Base-by-base conservation (phyloP, 768 basidiomycete genomes). In the Leccinum rimulosum region DNA sequence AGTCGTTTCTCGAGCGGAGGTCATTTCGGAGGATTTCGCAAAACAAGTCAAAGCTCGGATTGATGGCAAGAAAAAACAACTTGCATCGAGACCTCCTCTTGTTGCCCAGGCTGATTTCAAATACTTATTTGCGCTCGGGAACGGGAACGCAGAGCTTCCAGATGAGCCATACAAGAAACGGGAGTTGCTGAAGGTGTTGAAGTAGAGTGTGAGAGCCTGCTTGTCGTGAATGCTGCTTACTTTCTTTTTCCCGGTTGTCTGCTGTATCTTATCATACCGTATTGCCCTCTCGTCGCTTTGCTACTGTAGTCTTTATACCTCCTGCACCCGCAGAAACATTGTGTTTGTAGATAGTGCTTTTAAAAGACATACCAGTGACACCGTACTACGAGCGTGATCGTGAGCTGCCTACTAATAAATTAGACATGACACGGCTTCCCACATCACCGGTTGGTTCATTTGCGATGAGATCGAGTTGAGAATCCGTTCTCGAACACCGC, bases 81-180 rank as follows among this genome's bases (percentile, higher is more conserved):
- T 79, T 17, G 79, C 80, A 6, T 80, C 85, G 30, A 79, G 79
- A 57, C 76, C 98, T 45, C 88, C 96, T 0, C 79, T 96, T 3
- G 82, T 84, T 33, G 85, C 86, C 1, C 95, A 96, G 70, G 94
- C 95, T 2, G 95, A 98, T 72, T 95, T 97, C 70, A 85, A 82
- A 1, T 96, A 88, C 73, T 79, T 98, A 49, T 78, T 83, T 63
- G 82, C 81, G 51, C 68, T 90, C 31, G 88, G 80, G 9, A 81
- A 72, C 4, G 87, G 87, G 5, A 76, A 81, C 60, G 57, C 75
- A 5, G 68, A 76, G 50, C 68, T 89, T 62, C 82, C 86, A 1
- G 79, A 79, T 19, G 81, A 90, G 68, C 69, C 74, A 4, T 81
- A 81, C 15, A 78, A 80, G 64, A 76, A 75, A 58, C 76, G 75